Conservation (phyloP, 441 rosid genomes). For the Hura crepitans region DNA sequence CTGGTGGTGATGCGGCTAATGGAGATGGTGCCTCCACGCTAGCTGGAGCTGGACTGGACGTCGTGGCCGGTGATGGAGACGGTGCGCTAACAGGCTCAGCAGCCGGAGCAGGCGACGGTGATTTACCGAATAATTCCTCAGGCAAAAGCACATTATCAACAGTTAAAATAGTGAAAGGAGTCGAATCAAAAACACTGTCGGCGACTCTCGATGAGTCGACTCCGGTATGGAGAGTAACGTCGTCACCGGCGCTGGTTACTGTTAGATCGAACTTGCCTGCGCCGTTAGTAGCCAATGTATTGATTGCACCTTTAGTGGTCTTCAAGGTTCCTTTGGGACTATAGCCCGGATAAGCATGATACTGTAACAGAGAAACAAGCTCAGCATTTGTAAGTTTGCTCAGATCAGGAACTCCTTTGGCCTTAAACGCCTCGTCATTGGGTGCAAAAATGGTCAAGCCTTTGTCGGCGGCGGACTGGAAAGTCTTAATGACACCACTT, state of each 20-base stretch:
- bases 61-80: constrained; percentile 44
- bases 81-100: constrained; percentile 47
- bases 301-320: constrained; percentile 49
- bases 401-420: constrained; percentile 62
- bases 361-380: constrained; percentile 60
- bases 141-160: constrained; percentile 76
- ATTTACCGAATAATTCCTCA: constrained; percentile 53
- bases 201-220: constrained; percentile 66
- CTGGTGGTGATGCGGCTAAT: constrained; percentile 67
- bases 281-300: constrained; percentile 68
- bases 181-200: constrained; percentile 58
- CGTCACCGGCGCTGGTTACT: constrained; percentile 57
- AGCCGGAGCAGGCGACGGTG: constrained; percentile 68
- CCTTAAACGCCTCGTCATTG: constrained; percentile 81
- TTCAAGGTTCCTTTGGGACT: constrained; percentile 64
- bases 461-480: constrained; percentile 50
- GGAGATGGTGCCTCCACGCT: constrained; percentile 59
- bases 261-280: constrained; percentile 66
- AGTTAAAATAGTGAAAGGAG: constrained; percentile 65
- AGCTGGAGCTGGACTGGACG: constrained; percentile 44
- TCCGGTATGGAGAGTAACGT: constrained; percentile 71
- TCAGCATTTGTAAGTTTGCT: constrained; percentile 74
- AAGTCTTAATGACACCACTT: constrained; percentile 76
- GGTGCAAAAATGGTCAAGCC: constrained; percentile 90
- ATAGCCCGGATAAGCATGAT: constrained; percentile 61